These are phyloP conservation scores for Calonectria crousiana DNA, from an alignment of 2,329 filamentous ascomycete species.

Conservation along the genomic window DNA sequence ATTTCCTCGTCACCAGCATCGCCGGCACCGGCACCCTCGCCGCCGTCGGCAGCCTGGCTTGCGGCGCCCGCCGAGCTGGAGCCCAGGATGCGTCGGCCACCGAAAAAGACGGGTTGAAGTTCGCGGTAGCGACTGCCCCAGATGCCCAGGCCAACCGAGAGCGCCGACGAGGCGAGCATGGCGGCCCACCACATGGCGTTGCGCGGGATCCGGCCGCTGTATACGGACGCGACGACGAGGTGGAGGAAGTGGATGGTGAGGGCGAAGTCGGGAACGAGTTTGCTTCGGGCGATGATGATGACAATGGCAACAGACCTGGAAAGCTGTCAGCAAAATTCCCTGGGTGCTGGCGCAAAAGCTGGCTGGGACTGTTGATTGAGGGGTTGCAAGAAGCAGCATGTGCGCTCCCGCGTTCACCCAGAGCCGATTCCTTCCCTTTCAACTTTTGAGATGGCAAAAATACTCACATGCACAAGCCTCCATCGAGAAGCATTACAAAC, in stretches of 20 bases:
- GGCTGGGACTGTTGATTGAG: neutral
- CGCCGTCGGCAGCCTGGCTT: slow-evolving; percentile 48
- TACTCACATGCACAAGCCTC: slow-evolving; percentile 64
- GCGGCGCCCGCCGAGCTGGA: slow-evolving; percentile 64
- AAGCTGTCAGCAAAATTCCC: slow-evolving; percentile 20
- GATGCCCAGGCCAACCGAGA: slow-evolving; percentile 74
- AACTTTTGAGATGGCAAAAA: neutral
- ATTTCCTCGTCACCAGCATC: slow-evolving; percentile 59
- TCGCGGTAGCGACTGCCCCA: slow-evolving; percentile 95
- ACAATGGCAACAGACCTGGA: slow-evolving; percentile 85
- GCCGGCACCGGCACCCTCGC: slow-evolving; percentile 26
- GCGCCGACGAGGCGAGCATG: slow-evolving; percentile 60
- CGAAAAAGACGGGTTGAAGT: slow-evolving; percentile 88
- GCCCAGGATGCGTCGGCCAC: slow-evolving; percentile 64
- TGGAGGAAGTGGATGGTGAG: slow-evolving; percentile 89
- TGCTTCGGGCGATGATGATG: slow-evolving; percentile 86
- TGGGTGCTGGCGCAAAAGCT: neutral
- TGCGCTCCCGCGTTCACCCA: neutral
- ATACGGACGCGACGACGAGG: slow-evolving; percentile 81
- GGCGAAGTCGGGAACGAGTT: slow-evolving; percentile 95
- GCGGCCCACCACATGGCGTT: slow-evolving; percentile 89
- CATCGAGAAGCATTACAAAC: slow-evolving; percentile 69
- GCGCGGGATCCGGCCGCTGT: slow-evolving; percentile 80
- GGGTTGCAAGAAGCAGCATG: neutral
- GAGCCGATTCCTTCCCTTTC: neutral